Evolutionary conservation across 352 stramenopile genomes (phyloP).

Genomic region (Globisporangium nodosum): DNA sequence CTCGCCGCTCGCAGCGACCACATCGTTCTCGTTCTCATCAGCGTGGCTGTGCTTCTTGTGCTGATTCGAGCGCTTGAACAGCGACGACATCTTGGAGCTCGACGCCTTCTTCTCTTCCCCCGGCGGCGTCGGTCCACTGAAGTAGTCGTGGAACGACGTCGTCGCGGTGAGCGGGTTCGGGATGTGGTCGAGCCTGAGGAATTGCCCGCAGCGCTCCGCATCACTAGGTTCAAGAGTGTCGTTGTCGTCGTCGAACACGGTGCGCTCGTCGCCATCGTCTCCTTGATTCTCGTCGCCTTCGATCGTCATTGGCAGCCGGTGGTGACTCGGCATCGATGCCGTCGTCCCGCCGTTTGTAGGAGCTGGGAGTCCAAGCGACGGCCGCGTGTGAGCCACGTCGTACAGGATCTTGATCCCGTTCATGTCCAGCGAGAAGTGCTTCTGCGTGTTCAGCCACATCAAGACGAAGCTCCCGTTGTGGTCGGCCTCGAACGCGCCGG

Average conservation of each 20-base stretch:
- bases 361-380: conserved; percentile 9
- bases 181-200: conserved; percentile 46
- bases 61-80: conserved; percentile 49
- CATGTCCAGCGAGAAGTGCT: conserved; percentile 51
- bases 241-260: conserved; percentile 1
- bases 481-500: conserved; percentile 39
- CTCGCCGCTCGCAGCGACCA: conserved; percentile 10
- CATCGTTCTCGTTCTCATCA: conserved; percentile 8
- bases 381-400: conserved; percentile 41
- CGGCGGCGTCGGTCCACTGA: conserved; percentile 13
- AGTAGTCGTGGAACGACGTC: conserved; percentile 69
- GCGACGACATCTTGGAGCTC: conserved; percentile 26
- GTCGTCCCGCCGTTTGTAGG: conserved; percentile 3
- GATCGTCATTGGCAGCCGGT: neutral
- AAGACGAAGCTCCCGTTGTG: conserved; percentile 68
- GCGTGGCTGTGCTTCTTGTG: conserved; percentile 16
- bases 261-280: neutral
- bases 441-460: conserved; percentile 70
- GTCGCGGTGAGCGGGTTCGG: conserved; percentile 68
- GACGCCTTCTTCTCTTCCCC: conserved; percentile 14
- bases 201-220: conserved; percentile 44
- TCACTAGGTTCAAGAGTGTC: conserved; percentile 22
- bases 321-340: neutral
- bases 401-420: conserved; percentile 62
- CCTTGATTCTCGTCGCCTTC: conserved; percentile 4